These are phyloP conservation scores for Botrytis medusae DNA, from an alignment of 2,329 filamentous ascomycete species.

Conservation along the genomic window DNA sequence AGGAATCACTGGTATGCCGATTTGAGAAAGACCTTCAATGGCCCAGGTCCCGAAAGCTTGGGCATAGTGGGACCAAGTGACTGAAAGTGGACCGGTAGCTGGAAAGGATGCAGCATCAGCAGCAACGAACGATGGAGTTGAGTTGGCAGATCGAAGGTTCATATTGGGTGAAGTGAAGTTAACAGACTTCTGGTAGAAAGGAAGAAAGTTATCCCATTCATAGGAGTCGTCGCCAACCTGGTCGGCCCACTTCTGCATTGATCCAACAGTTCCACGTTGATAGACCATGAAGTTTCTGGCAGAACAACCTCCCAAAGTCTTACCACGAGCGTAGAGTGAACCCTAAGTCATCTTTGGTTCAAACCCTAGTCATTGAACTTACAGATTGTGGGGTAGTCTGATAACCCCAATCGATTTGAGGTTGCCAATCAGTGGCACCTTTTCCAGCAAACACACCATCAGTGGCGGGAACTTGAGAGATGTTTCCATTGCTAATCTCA, in stretches of 20 bases:
- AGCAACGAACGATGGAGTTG: slow-evolving; percentile 35
- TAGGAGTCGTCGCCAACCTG: slow-evolving; percentile 45
- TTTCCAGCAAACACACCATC: slow-evolving; percentile 15
- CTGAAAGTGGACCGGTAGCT: slow-evolving; percentile 42
- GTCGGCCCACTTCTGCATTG: slow-evolving; percentile 46
- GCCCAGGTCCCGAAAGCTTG: slow-evolving; percentile 38
- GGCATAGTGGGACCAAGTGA: slow-evolving; percentile 45
- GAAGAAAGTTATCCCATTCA: slow-evolving; percentile 47
- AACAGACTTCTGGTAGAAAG: slow-evolving; percentile 42
- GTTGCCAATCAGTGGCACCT: slow-evolving; percentile 23
- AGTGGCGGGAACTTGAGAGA: slow-evolving; percentile 14
- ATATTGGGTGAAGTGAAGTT: slow-evolving; percentile 20
- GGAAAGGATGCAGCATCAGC: slow-evolving; percentile 34
- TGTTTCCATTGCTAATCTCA: slow-evolving; percentile 24
- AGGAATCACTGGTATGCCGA: slow-evolving; percentile 38
- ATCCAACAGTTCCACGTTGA: slow-evolving; percentile 33
- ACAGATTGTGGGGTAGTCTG: slow-evolving; percentile 35
- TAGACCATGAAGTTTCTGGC: slow-evolving; percentile 40
- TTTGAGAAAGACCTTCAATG: slow-evolving; percentile 41
- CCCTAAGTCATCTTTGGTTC: neutral
- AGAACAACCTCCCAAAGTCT: slow-evolving; percentile 38
- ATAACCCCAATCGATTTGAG: slow-evolving; percentile 38
- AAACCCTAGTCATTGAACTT: slow-evolving; percentile 8
- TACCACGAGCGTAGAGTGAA: slow-evolving; percentile 40
- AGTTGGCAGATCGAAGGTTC: slow-evolving; percentile 32